Base-by-base conservation (phyloP, 2,329 filamentous ascomycete genomes). In the Fusarium sp. region DNA sequence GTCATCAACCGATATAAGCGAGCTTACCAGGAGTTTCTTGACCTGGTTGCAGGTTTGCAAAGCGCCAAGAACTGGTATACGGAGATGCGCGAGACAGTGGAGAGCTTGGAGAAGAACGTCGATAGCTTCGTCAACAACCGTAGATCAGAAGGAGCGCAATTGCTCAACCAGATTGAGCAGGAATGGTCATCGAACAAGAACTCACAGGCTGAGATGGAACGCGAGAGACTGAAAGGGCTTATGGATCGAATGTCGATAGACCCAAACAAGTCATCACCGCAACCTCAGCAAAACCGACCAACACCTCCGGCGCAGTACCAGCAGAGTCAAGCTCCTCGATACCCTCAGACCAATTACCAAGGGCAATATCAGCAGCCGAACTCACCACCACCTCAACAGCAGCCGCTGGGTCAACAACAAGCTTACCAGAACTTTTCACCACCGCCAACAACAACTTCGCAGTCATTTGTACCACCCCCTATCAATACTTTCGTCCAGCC, bases 171-270 rank as follows among this genome's bases (percentile, higher is more conserved):
- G 73, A 99, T 99, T 69, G 94, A 97, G 79, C 90, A 92, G 72
- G 90, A 92, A 53, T 91, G 91, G 75, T 87, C 88, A 7, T 88
- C 86, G 53, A 91, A 79, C 77, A 87, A 88, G 78, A 79, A 72
- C 46, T 81, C 83, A 6, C 85, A 88, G 62, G 94, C 94, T 32
- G 94, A 97, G 74, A 86, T 92, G 55, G 95, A 98, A 78, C 91
- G 97, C 78, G 94, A 97, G 76, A 89, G 95, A 58, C 83, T 99
- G 59, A 90, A 93, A 61, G 92, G 92, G 44, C 84, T 99, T 43
- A 98, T 99, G 96, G 94, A 98, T 77, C 90, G 94, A 57, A 95
- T 98, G 90, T 94, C 94, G 3, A 91, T 98, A 82, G 93, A 95
- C n/a, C 84, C 87, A 48, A 82, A 60, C 78, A 78, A 78, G 43